A percentile compares a stretch with the other conserved stretches of the same genome.
These are phyloP conservation scores for Elsinoe batatas DNA, from an alignment of 2,329 filamentous ascomycete genomes.

Conservation along the genomic window DNA sequence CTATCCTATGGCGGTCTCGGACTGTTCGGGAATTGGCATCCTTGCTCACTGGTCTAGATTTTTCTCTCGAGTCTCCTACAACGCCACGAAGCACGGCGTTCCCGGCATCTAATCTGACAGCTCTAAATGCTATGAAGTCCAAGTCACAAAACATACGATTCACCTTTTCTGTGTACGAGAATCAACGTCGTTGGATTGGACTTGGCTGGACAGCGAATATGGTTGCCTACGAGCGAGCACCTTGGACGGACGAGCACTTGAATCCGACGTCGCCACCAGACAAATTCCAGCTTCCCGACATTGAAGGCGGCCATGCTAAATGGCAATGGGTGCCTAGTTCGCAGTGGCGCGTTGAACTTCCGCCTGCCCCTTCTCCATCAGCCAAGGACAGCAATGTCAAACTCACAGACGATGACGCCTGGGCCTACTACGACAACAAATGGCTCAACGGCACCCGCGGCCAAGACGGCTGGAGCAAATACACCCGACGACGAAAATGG, in stretches of 20 bases:
- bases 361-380: slow-evolving; percentile 23
- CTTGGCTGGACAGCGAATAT: slow-evolving; percentile 89
- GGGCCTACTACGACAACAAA: slow-evolving; percentile 99
- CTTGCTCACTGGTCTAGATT: slow-evolving; percentile 70
- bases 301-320: slow-evolving; percentile 51
- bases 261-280: slow-evolving; percentile 70
- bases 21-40: slow-evolving; percentile 59
- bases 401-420: slow-evolving; percentile 55
- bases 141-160: slow-evolving; percentile 70
- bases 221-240: slow-evolving; percentile 77
- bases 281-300: slow-evolving; percentile 57
- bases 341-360: slow-evolving; percentile 78
- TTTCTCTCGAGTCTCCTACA: slow-evolving; percentile 41
- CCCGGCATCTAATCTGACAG: slow-evolving; percentile 15
- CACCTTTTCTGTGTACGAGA: slow-evolving; percentile 93
- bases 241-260: slow-evolving; percentile 95
- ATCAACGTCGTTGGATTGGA: slow-evolving; percentile 89
- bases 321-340: slow-evolving; percentile 81
- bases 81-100: slow-evolving; percentile 26
- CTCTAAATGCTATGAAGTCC: slow-evolving; percentile 28
- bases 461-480: slow-evolving; percentile 84
- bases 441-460: slow-evolving; percentile 84
- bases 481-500: slow-evolving; percentile 91
- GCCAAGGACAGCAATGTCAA: slow-evolving; percentile 9
- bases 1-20: slow-evolving; percentile 81